Evolutionary conservation across 768 basidiomycete species (phyloP).

Genomic region (Trichaptum fuscoviolaceum): DNA sequence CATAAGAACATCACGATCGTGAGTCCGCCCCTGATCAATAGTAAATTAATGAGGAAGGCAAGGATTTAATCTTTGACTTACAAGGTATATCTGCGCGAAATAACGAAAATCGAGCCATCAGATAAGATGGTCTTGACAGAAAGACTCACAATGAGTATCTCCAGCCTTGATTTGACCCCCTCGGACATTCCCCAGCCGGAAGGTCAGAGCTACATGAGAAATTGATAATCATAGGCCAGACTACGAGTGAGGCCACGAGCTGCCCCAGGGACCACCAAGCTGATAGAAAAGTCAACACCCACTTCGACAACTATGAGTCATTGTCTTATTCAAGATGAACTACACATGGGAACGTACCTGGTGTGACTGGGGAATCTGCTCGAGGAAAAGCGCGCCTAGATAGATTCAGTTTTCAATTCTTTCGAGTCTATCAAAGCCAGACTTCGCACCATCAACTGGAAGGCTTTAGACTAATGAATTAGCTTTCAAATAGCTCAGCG

Average conservation of each 20-base stretch:
- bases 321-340: conserved; percentile 8
- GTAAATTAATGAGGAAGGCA: conserved; percentile 7
- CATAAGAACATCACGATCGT: conserved; percentile 49
- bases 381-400: conserved; percentile 39
- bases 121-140: too few relatives aligned
- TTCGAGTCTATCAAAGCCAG: background rate
- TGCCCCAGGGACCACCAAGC: conserved; percentile 50
- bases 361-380: conserved; percentile 38
- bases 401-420: background rate
- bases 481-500: too few relatives aligned
- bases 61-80: conserved; percentile 17
- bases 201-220: conserved; percentile 40
- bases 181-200: conserved; percentile 37
- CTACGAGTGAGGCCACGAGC: conserved; percentile 44
- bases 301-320: conserved; percentile 22
- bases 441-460: conserved; percentile 41
- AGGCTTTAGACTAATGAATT: conserved; percentile 23
- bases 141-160: conserved; percentile 44
- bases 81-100: conserved; percentile 44
- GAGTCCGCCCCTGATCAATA: conserved; percentile 35
- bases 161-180: conserved; percentile 55
- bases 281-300: conserved; percentile 50
- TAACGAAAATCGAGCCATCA: too few relatives aligned
- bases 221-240: conserved; percentile 52
- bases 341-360: conserved; percentile 25